Conservation (phyloP, 176 grass and related monocot species). For the Cenchrus fungigraminus region DNA sequence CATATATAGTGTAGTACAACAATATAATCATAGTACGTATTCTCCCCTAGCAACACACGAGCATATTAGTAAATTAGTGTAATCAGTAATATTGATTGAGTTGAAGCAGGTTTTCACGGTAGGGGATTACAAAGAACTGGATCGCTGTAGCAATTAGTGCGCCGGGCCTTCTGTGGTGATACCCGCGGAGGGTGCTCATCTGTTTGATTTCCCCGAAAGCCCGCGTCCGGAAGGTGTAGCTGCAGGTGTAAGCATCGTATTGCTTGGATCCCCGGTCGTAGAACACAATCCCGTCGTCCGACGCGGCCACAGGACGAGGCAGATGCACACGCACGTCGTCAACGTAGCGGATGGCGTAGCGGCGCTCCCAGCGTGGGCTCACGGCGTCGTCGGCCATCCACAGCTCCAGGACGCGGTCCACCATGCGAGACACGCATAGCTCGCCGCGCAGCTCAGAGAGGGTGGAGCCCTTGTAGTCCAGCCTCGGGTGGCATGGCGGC, state of each 20-base stretch:
- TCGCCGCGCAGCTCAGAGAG: neutral
- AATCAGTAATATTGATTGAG: neutral
- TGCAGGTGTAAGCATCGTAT: neutral
- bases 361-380: too few species aligned
- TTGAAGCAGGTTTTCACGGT: neutral
- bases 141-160: neutral
- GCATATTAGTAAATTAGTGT: too few species aligned
- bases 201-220: neutral
- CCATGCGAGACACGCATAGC: neutral
- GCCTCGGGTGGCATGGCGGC: neutral
- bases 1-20: too few species aligned
- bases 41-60: too few species aligned
- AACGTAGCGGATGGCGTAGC: too few species aligned
- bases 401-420: too few species aligned
- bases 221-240: neutral
- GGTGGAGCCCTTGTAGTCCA: neutral
- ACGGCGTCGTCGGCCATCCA: too few species aligned
- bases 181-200: neutral
- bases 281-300: neutral
- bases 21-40: too few species aligned
- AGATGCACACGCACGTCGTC: neutral
- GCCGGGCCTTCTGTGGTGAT: neutral
- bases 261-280: neutral
- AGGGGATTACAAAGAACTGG: neutral
- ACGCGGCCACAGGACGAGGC: neutral